Base-by-base conservation (phyloP, 768 basidiomycete genomes). In the Macrolepiota dolichaula region DNA sequence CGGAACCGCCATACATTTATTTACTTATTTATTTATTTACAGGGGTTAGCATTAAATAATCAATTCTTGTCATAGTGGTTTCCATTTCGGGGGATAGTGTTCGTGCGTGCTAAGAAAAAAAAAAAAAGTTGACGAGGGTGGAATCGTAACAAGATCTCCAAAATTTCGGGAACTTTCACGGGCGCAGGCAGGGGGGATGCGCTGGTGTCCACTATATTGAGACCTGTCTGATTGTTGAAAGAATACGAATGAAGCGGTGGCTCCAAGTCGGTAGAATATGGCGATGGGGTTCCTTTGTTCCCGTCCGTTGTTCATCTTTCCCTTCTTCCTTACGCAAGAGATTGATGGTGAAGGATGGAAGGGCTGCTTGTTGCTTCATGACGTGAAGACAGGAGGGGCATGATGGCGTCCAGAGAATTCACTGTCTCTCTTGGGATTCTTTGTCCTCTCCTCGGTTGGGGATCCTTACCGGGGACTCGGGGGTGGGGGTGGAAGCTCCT, bases 401-500 rank as follows among this genome's bases (percentile, higher is more conserved):
- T 36, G 40, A 35, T 54, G 52, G n/a, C 13, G 38, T 22, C 27
- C 38, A 44, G 22, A 55, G 54, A 44, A 44, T 42, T 55, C 38
- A 15, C 11, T 17, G 6, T 27, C 35, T n/a, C 37, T 44, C 40
- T 55, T 54, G 38, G 37, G 22, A 44, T 44, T 55, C 54, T 17
- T 42, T 40, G 38, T 55, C 27, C 54, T 27, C 40, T 55, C 54
- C 54, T 55, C 54, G 54, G 54, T 42, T 38, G 38, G 40, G 24
- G 54, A 55, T 55, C 47, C 57, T 38, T 57, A 50, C 57, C 56
- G 57, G 57, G 40, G 35, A 57, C 46, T 50, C 57, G 57, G 57
- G 46, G 57, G 57, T 22, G 56, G 56, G 22, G 32, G 22, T 11
- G 57, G 56, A 37, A 50, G 47, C 35, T 50, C n/a, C n/a, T n/a